These are phyloP conservation scores for Artemisia argyi DNA, from an alignment of 129 eudicot genomes.

Conservation along the genomic window DNA sequence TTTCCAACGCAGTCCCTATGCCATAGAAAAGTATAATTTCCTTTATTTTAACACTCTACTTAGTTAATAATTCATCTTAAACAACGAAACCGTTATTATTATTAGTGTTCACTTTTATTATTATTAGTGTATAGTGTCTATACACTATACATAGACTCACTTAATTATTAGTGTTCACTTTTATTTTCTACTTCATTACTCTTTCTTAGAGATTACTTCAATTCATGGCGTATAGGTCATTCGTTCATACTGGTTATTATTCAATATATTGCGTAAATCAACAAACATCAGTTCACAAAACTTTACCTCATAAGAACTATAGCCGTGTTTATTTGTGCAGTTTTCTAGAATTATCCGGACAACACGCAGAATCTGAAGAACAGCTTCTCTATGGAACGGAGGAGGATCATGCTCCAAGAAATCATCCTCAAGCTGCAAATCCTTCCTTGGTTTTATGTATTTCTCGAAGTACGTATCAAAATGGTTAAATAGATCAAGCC, in stretches of 20 bases:
- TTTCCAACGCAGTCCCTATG: neutral
- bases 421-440: conserved; percentile 58
- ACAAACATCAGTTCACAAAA: neutral
- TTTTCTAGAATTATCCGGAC: conserved; percentile 63
- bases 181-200: neutral
- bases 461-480: conserved; percentile 66
- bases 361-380: conserved; percentile 78
- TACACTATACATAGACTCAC: neutral
- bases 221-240: neutral
- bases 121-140: too few species aligned
- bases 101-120: neutral
- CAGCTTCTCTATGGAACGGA: conserved; percentile 74
- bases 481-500: conserved; percentile 69
- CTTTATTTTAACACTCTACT: neutral
- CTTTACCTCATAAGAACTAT: conserved; percentile 67
- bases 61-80: neutral
- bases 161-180: neutral
- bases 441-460: conserved; percentile 66
- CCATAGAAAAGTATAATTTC: neutral
- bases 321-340: conserved; percentile 70
- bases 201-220: neutral
- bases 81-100: neutral
- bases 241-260: neutral
- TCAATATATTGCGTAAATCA: neutral
- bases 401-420: conserved; percentile 71